These are phyloP conservation scores for Quercus mongolica DNA, from an alignment of 306 rosid species.

Conservation along the genomic window DNA sequence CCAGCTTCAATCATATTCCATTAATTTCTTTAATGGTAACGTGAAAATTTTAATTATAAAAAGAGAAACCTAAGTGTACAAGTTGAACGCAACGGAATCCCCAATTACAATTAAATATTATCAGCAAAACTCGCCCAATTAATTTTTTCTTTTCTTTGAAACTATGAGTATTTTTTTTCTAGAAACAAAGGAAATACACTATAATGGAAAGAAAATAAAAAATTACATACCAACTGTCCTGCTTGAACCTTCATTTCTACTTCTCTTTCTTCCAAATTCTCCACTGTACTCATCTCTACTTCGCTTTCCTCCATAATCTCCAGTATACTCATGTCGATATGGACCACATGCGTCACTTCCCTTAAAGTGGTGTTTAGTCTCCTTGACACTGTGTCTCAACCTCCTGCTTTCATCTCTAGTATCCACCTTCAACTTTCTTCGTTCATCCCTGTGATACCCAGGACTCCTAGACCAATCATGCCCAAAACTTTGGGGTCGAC, in stretches of 20 bases:
- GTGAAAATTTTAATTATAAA: no score
- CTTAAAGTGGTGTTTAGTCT: slow-evolving; percentile 40
- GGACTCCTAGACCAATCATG: slow-evolving; percentile 32
- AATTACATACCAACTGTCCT: slow-evolving; percentile 65
- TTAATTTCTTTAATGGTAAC: no score
- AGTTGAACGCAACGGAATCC: no score
- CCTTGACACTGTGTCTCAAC: slow-evolving; percentile 36
- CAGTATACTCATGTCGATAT: slow-evolving; percentile 47
- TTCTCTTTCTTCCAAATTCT: slow-evolving; percentile 46
- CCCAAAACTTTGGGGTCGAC: slow-evolving; percentile 21
- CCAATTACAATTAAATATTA: no score
- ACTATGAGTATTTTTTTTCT: not conserved
- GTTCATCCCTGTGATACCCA: slow-evolving; percentile 47
- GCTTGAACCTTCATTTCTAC: slow-evolving; percentile 70
- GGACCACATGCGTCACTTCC: slow-evolving; percentile 58
- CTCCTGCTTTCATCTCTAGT: slow-evolving; percentile 48
- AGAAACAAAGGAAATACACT: no score
- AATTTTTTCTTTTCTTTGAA: no score
- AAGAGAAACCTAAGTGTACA: no score
- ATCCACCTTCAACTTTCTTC: slow-evolving; percentile 39
- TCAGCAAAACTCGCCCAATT: no score
- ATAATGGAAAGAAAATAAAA: no score
- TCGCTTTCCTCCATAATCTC: slow-evolving; percentile 48
- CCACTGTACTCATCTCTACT: slow-evolving; percentile 53
- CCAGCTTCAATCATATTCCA: no score